Evolutionary conservation across 2,329 filamentous ascomycete genomes (phyloP).

Genomic region (Mycosphaerelloides madeirae): DNA sequence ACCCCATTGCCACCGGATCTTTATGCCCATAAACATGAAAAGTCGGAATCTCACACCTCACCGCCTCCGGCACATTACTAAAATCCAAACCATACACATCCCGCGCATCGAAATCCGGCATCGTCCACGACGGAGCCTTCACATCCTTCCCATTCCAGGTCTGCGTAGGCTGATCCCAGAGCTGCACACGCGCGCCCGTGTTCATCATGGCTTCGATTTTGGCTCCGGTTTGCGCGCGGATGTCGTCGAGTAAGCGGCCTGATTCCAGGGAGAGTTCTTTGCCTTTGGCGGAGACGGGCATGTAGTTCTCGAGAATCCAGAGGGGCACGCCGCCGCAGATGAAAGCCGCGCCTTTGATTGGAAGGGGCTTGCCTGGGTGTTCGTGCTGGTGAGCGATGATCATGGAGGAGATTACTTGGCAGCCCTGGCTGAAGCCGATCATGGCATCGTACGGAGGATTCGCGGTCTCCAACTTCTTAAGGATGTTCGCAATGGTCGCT

Average conservation of each 20-base stretch:
- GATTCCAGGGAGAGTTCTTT: background rate
- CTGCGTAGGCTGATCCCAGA: background rate
- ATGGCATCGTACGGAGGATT: background rate
- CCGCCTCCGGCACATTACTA: background rate
- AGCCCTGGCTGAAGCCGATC: background rate
- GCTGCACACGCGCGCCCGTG: background rate
- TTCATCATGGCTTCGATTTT: background rate
- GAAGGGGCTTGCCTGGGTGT: background rate
- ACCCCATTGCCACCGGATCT: background rate
- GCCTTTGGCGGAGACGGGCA: background rate
- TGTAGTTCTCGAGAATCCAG: background rate
- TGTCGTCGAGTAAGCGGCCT: background rate
- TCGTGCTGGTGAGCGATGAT: background rate
- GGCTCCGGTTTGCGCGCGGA: background rate
- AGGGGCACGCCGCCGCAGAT: background rate
- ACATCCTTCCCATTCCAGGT: background rate
- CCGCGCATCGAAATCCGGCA: background rate
- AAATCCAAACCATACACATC: background rate
- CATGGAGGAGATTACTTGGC: background rate
- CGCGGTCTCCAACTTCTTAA: background rate
- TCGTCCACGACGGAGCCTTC: background rate
- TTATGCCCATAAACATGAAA: slow-evolving; percentile 1
- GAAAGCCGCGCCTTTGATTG: background rate
- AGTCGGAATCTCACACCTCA: background rate
- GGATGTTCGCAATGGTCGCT: background rate